These are phyloP conservation scores for Xanthoceras sorbifolium DNA, from an alignment of 345 rosid genomes.

Conservation along the genomic window DNA sequence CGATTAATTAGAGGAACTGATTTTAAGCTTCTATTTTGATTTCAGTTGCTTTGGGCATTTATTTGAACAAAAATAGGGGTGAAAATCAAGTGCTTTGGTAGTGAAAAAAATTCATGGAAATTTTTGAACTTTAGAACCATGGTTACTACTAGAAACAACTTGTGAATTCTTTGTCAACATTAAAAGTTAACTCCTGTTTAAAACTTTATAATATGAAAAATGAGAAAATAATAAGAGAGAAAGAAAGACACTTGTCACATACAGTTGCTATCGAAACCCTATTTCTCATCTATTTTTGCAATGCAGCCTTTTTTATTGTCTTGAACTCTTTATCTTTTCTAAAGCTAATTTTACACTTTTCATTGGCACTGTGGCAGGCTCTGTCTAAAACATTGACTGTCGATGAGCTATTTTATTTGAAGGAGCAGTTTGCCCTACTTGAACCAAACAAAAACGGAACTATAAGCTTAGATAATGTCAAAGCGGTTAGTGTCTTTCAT, in stretches of 20 bases:
- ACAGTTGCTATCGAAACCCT: not conserved
- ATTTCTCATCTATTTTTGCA: not conserved
- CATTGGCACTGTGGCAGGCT: slow-evolving; percentile 55
- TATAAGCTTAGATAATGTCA: slow-evolving; percentile 74
- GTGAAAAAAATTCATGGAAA: not conserved
- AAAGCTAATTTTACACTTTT: not conserved
- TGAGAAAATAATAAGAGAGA: no score
- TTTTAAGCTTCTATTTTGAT: not conserved
- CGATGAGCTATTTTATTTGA: slow-evolving; percentile 79
- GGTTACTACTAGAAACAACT: not conserved
- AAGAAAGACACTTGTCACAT: not conserved
- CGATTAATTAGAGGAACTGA: not conserved
- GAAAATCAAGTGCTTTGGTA: not conserved
- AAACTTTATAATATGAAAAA: not conserved
- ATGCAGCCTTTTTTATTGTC: not conserved
- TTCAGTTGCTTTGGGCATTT: not conserved
- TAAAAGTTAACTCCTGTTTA: not conserved
- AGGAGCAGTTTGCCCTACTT: slow-evolving; percentile 79
- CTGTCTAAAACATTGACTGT: slow-evolving; percentile 80
- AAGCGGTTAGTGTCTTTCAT: slow-evolving; percentile 42
- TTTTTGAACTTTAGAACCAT: not conserved
- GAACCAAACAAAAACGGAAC: slow-evolving; percentile 85
- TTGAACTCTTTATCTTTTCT: not conserved
- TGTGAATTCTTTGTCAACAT: not conserved
- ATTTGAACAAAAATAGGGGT: not conserved